Percentiles rank a stretch among this genome's conserved stretches.
Conservation (phyloP, 192 early-diverging fungal genomes). For the Cetraspora pellucida region DNA sequence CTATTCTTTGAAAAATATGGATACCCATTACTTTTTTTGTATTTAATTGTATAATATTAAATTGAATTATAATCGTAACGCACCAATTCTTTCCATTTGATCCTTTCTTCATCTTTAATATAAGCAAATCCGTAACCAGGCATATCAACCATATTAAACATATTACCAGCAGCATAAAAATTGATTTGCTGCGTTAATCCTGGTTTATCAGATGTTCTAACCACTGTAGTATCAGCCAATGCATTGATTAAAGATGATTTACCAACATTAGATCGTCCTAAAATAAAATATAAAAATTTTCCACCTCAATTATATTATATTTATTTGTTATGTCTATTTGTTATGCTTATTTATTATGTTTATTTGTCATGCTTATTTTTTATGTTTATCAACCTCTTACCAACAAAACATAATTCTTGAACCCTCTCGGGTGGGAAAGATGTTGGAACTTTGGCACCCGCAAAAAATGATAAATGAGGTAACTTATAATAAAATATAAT, state of each 20-base stretch:
- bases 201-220: constrained; percentile 70
- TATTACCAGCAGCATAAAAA: constrained; percentile 67
- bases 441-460: constrained; percentile 44
- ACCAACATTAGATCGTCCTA: constrained; percentile 77
- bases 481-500: constrained; percentile 34
- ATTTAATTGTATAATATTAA: neutral
- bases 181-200: constrained; percentile 82
- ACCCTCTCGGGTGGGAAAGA: constrained; percentile 43
- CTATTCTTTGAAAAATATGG: constrained; percentile 37
- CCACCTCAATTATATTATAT: too few species aligned
- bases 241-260: constrained; percentile 78
- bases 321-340: neutral
- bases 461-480: constrained; percentile 45
- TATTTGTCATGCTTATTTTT: neutral
- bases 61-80: neutral
- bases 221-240: constrained; percentile 61
- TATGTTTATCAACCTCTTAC: constrained; percentile 20
- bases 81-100: constrained; percentile 65
- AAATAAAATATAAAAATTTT: neutral
- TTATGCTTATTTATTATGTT: neutral
- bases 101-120: constrained; percentile 61
- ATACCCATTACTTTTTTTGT: neutral
- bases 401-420: constrained; percentile 49
- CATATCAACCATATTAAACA: constrained; percentile 76
- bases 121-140: constrained; percentile 84